phyloP scores from a whole-genome alignment of 345 rosid genomes.

The Streptanthus diversifolius region DNA sequence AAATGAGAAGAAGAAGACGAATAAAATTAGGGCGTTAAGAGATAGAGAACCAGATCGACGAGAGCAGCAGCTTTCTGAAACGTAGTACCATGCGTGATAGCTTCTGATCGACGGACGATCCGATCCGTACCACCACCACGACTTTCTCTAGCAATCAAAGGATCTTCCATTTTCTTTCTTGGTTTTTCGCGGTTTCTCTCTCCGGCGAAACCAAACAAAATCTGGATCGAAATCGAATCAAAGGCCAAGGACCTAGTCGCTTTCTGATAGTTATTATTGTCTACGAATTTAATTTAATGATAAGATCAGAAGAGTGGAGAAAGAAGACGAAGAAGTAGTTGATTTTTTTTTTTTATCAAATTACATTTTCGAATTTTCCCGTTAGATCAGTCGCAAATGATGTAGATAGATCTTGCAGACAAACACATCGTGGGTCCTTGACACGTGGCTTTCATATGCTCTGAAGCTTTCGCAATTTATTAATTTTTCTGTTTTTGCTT shows the following conservation, averaged over 20 bases:
- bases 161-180: slow-evolving; percentile 41
- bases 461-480: not conserved
- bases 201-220: slow-evolving; percentile 1
- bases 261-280: slow-evolving; percentile 10
- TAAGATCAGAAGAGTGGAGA: not conserved
- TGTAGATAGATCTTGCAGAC: slow-evolving; percentile 28
- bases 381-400: slow-evolving; percentile 13
- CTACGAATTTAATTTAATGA: not conserved
- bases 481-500: not conserved
- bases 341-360: not conserved
- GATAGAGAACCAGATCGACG: slow-evolving; percentile 73
- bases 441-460: slow-evolving; percentile 9
- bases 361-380: not conserved
- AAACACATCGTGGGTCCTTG: slow-evolving; percentile 2
- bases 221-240: slow-evolving; percentile 1
- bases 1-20: not conserved
- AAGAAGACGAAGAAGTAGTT: slow-evolving; percentile 13
- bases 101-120: slow-evolving; percentile 56
- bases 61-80: slow-evolving; percentile 96
- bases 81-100: slow-evolving; percentile 70
- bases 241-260: not conserved
- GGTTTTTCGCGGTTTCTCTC: not conserved
- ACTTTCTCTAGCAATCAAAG: slow-evolving; percentile 49
- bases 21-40: not conserved
- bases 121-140: slow-evolving; percentile 41